Base-by-base conservation (phyloP, 495 filamentous ascomycete species). In the Aspergillus bridgeri region DNA sequence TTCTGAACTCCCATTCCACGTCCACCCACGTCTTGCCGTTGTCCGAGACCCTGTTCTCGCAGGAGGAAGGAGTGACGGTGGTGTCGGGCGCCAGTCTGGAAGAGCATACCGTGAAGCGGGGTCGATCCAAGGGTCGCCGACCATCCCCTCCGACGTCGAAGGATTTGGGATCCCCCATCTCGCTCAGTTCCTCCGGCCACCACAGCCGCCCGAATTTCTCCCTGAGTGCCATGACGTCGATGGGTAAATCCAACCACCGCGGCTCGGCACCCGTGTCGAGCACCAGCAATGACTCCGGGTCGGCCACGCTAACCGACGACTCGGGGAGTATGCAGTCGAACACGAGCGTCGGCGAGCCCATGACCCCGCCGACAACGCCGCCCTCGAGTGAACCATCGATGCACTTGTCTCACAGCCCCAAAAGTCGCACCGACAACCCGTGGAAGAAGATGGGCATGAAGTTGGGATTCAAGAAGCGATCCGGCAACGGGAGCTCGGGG, bases 311-410 rank as follows among this genome's bases (percentile, higher is more conserved):
- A 48, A 80, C 79, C 6, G 79, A 83, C 51, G 79, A 82, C 57
- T 80, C 78, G 6, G 69, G 69, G 19, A 77, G 73, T 48, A 55
- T 73, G 25, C 68, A 72, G 33, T 78, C 76, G n/a, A 79, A 74
- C 54, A 66, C 73, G 5, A 75, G 72, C 22, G 66, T 62, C 6
- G 76, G 79, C 47, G 88, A 90, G 61, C 89, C 87, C 0, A 91
- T 94, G 86, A 96, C 91, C n/a, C 91, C 91, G 17, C 91, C 91
- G 3, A 92, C 85, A 7, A 93, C 91, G 5, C 91, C 91, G 8
- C 90, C 91, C 6, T 88, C 85, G 20, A 75, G 83, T 68, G 78
- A 82, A 15, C 48, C 69, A 60, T 82, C 71, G 71, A 75, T 48
- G 56, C 58, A 79, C 66, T 48, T 84, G 63, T 45, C 75, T 59